A percentile compares a stretch with the other conserved stretches of the same genome.
phyloP scores from a whole-genome alignment of 129 eudicot species.

The Tagetes erecta region DNA sequence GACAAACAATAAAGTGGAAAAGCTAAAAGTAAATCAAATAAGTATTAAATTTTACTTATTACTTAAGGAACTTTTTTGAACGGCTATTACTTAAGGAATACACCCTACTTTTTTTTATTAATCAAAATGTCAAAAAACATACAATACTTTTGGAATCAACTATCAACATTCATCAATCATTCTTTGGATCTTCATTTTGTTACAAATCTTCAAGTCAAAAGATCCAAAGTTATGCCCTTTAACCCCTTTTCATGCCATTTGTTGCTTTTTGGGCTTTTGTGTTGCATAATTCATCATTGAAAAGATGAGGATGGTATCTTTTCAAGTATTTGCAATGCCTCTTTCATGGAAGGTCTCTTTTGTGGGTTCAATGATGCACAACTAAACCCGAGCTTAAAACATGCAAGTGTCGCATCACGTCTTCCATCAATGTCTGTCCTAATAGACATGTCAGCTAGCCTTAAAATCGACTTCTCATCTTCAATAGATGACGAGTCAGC shows the following conservation, averaged over 20 bases:
- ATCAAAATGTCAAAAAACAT: slow-evolving; percentile 31
- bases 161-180: slow-evolving; percentile 47
- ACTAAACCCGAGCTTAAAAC: slow-evolving; percentile 72
- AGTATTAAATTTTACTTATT: slow-evolving; percentile 17
- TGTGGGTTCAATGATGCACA: slow-evolving; percentile 88
- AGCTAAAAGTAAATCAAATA: background rate
- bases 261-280: slow-evolving; percentile 40
- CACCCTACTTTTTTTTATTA: slow-evolving; percentile 30
- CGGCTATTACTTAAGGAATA: slow-evolving; percentile 18
- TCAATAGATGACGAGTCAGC: slow-evolving; percentile 40
- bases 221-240: slow-evolving; percentile 39
- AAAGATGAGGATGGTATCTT: slow-evolving; percentile 49
- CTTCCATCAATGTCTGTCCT: slow-evolving; percentile 57
- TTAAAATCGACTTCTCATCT: slow-evolving; percentile 50
- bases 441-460: slow-evolving; percentile 74
- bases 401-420: slow-evolving; percentile 59
- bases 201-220: slow-evolving; percentile 51
- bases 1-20: slow-evolving; percentile 18
- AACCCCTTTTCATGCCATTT: slow-evolving; percentile 31
- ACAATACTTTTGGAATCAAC: slow-evolving; percentile 31
- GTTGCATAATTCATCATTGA: slow-evolving; percentile 41
- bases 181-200: slow-evolving; percentile 38
- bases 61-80: slow-evolving; percentile 9
- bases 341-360: slow-evolving; percentile 93
- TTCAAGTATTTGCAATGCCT: slow-evolving; percentile 72